Evolutionary conservation across 176 grass and related monocot genomes (phyloP).

Genomic region (Oryza brachyantha): DNA sequence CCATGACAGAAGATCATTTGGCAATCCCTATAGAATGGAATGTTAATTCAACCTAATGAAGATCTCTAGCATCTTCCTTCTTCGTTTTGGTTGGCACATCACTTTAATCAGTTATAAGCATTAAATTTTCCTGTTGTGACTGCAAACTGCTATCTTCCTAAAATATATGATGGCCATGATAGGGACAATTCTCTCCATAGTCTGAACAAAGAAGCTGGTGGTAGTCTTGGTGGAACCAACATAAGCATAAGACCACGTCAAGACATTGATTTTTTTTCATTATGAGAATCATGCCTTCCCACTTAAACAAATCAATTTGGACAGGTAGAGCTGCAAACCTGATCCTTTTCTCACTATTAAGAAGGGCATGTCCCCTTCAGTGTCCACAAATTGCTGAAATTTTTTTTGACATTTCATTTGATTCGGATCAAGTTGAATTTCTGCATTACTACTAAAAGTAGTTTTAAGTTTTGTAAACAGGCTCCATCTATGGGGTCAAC

Average conservation of each 20-base stretch:
- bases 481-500: neutral
- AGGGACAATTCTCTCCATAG: conserved; percentile 20
- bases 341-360: conserved; percentile 8
- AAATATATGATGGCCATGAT: conserved; percentile 27
- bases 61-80: conserved; percentile 17
- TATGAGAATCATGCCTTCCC: conserved; percentile 13
- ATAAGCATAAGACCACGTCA: conserved; percentile 8
- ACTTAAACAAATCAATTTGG: conserved; percentile 25
- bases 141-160: conserved; percentile 24
- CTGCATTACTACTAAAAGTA: neutral
- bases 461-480: neutral
- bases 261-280: neutral
- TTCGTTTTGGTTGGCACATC: conserved; percentile 28
- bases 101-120: conserved; percentile 30
- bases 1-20: conserved; percentile 17
- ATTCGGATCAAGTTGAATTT: neutral
- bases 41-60: neutral
- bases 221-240: conserved; percentile 16
- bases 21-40: conserved; percentile 22
- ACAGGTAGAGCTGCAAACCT: conserved; percentile 29
- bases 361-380: conserved; percentile 2
- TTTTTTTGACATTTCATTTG: conserved; percentile 27
- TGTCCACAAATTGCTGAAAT: conserved; percentile 17
- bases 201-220: conserved; percentile 25
- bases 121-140: conserved; percentile 32